Evolutionary conservation across 352 stramenopile species (phyloP).

Genomic region (Elongisporangium anandrum): DNA sequence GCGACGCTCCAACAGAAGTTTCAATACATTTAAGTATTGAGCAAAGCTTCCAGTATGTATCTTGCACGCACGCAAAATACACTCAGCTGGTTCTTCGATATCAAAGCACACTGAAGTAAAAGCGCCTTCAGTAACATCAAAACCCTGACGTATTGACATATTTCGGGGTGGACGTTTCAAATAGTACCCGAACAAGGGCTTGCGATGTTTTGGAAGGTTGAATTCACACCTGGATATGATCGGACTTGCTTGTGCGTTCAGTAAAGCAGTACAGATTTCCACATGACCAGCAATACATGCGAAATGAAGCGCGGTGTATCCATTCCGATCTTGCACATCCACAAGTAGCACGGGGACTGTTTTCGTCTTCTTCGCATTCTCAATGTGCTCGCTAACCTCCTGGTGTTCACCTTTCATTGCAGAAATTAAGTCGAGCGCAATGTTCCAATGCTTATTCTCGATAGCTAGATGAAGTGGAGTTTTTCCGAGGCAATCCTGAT

Average conservation of each 20-base stretch:
- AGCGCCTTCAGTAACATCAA: not conserved
- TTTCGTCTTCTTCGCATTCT: not conserved
- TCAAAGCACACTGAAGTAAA: slow-evolving; percentile 2
- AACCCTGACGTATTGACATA: not conserved
- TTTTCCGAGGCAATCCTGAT: slow-evolving; percentile 33
- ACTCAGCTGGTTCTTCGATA: slow-evolving; percentile 12
- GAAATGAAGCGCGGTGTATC: slow-evolving; percentile 58
- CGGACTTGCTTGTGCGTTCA: slow-evolving; percentile 21
- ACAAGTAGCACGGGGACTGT: slow-evolving; percentile 7
- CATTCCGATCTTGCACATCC: slow-evolving; percentile 39
- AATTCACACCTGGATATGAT: slow-evolving; percentile 26
- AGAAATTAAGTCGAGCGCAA: slow-evolving; percentile 27
- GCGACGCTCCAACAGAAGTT: slow-evolving; percentile 9
- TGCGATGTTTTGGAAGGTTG: slow-evolving; percentile 3
- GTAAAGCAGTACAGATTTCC: slow-evolving; percentile 21
- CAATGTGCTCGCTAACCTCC: slow-evolving; percentile 5
- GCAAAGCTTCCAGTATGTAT: slow-evolving; percentile 10
- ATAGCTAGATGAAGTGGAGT: slow-evolving; percentile 46
- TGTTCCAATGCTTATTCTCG: slow-evolving; percentile 27
- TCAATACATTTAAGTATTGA: slow-evolving; percentile 13
- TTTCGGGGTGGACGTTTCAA: not conserved
- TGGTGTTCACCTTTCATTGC: slow-evolving; percentile 10
- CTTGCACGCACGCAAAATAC: slow-evolving; percentile 17
- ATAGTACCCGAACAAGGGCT: not conserved
- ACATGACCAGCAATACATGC: slow-evolving; percentile 31